phyloP scores from a whole-genome alignment of 2,329 filamentous ascomycete species.

The Podosphaera aphanis region DNA sequence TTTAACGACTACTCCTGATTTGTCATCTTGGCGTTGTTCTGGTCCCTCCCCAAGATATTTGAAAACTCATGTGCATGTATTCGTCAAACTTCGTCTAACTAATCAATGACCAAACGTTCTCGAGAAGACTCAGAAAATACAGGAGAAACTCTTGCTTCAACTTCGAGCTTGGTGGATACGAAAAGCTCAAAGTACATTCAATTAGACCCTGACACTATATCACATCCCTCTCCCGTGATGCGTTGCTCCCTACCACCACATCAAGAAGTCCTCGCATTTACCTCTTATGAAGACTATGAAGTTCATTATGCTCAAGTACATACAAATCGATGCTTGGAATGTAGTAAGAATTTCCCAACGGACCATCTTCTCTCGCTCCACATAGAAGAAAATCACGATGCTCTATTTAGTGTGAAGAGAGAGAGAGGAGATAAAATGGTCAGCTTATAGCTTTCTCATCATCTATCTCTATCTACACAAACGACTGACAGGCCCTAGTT shows the following conservation, averaged over 20 bases:
- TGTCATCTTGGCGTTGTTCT: no score
- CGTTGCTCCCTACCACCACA: slow-evolving; percentile 67
- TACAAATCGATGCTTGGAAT: slow-evolving; percentile 65
- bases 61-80: no score
- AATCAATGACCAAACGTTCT: slow-evolving; percentile 35
- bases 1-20: no score
- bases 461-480: background rate
- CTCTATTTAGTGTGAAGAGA: slow-evolving; percentile 44
- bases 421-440: slow-evolving; percentile 75
- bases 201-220: slow-evolving; percentile 32
- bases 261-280: slow-evolving; percentile 43
- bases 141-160: slow-evolving; percentile 8
- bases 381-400: slow-evolving; percentile 78
- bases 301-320: slow-evolving; percentile 64
- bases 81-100: background rate
- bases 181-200: slow-evolving; percentile 31
- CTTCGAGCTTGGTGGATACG: slow-evolving; percentile 3
- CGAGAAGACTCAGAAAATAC: slow-evolving; percentile 20
- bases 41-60: no score
- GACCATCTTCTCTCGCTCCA: slow-evolving; percentile 60
- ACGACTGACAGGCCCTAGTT: slow-evolving; percentile 29
- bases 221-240: slow-evolving; percentile 24
- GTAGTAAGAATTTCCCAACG: slow-evolving; percentile 70
- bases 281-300: slow-evolving; percentile 60
- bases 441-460: slow-evolving; percentile 16